These are phyloP conservation scores for Ramularia endophylla DNA, from an alignment of 2,329 filamentous ascomycete genomes.

Conservation along the genomic window DNA sequence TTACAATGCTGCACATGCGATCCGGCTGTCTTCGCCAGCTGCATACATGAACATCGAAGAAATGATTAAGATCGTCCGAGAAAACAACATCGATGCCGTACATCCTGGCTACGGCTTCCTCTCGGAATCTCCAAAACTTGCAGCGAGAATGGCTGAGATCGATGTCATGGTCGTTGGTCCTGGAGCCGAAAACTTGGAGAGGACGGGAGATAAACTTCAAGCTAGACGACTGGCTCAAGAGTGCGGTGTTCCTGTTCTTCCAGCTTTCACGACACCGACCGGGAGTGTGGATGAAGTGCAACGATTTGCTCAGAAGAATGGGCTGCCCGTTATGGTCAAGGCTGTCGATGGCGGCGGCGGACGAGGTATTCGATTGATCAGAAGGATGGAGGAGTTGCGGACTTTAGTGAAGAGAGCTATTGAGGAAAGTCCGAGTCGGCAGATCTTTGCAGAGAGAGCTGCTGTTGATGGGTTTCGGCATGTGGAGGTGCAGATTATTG, in stretches of 20 bases:
- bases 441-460: constrained; percentile 57
- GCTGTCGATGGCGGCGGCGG: constrained; percentile 60
- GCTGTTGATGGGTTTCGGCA: constrained; percentile 57
- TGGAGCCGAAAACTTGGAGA: constrained; percentile 50
- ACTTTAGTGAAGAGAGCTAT: constrained; percentile 46
- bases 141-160: constrained; percentile 43
- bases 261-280: constrained; percentile 43
- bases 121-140: constrained; percentile 50
- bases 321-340: constrained; percentile 56
- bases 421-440: constrained; percentile 53
- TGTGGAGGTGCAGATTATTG: constrained; percentile 56
- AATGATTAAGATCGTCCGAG: constrained; percentile 43
- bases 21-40: constrained; percentile 46
- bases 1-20: constrained; percentile 44
- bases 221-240: constrained; percentile 47
- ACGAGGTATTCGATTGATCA: constrained; percentile 53
- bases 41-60: constrained; percentile 49
- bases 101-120: constrained; percentile 61
- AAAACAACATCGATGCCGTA: constrained; percentile 49
- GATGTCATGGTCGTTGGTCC: constrained; percentile 49
- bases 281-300: constrained; percentile 38
- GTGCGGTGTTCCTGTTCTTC: constrained; percentile 49
- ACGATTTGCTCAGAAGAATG: constrained; percentile 53
- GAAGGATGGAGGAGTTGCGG: constrained; percentile 39
- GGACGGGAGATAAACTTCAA: constrained; percentile 52